Conservation (phyloP, 495 filamentous ascomycete genomes). For the Pyrenula aspistea region DNA sequence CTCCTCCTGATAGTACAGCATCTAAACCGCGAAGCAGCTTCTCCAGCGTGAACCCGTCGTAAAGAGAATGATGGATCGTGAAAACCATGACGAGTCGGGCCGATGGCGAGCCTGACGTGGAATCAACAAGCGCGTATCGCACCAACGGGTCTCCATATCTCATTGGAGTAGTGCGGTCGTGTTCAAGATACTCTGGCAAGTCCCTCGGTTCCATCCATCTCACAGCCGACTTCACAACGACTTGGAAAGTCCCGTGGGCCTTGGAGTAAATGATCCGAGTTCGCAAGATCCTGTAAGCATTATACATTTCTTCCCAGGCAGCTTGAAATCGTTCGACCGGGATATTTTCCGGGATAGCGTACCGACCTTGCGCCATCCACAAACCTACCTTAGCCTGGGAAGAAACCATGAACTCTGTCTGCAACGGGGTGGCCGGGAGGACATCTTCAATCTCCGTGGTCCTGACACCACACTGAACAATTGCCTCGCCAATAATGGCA, state of each 20-base stretch:
- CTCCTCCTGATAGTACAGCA: too few relatives aligned
- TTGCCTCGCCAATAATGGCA: slow-evolving; percentile 7
- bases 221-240: slow-evolving; percentile 35
- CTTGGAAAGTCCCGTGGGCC: slow-evolving; percentile 37
- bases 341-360: slow-evolving; percentile 27
- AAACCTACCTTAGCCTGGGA: slow-evolving; percentile 39
- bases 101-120: slow-evolving; percentile 5
- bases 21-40: too few relatives aligned
- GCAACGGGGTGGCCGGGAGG: slow-evolving; percentile 59
- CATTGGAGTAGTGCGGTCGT: slow-evolving; percentile 30
- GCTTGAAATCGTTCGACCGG: slow-evolving; percentile 36
- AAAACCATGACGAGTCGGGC: slow-evolving; percentile 52
- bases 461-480: background rate
- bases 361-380: slow-evolving; percentile 39
- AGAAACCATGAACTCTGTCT: slow-evolving; percentile 57
- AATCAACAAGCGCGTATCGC: slow-evolving; percentile 35
- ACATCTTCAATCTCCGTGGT: slow-evolving; percentile 22
- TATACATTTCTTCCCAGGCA: slow-evolving; percentile 40
- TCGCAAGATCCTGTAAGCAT: slow-evolving; percentile 37
- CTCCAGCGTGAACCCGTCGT: slow-evolving; percentile 60
- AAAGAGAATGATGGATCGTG: slow-evolving; percentile 58
- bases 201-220: slow-evolving; percentile 10
- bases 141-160: slow-evolving; percentile 42
- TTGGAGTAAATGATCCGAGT: slow-evolving; percentile 38
- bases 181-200: slow-evolving; percentile 19